Conservation (phyloP, 371 early-diverging fungal genomes). For the Enterospora canceri region DNA sequence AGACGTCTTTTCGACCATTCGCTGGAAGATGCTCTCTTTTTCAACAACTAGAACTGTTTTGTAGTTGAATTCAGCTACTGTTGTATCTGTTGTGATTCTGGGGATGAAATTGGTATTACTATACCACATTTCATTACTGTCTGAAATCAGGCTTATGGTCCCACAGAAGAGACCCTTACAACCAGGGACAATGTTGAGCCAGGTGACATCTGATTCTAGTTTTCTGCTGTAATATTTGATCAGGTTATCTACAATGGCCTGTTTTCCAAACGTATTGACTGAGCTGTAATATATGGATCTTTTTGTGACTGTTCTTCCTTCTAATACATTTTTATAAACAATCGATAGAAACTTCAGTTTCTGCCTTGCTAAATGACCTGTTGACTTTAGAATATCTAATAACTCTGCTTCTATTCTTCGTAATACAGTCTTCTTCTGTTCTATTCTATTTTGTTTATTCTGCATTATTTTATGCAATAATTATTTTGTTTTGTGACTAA, state of each 20-base stretch:
- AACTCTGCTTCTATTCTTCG: neutral
- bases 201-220: constrained; percentile 3
- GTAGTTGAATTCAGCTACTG: constrained; percentile 1
- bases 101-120: constrained; percentile 41
- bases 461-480: neutral
- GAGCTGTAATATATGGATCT: constrained; percentile 49
- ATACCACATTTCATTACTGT: neutral
- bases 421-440: neutral
- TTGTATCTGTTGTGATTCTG: constrained; percentile 19
- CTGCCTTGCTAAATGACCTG: no score
- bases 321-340: constrained; percentile 14
- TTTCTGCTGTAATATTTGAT: constrained; percentile 19
- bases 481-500: neutral
- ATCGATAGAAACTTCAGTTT: constrained; percentile 33
- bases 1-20: constrained; percentile 6
- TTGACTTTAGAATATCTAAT: no score
- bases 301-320: constrained; percentile 22
- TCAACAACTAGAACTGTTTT: constrained; percentile 47
- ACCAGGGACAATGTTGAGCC: constrained; percentile 36
- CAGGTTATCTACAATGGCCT: constrained; percentile 19
- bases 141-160: neutral
- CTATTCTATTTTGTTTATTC: neutral
- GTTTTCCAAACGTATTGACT: constrained; percentile 37
- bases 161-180: constrained; percentile 54
- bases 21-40: constrained; percentile 52